Percentiles rank a stretch among this genome's conserved stretches.
phyloP scores from a whole-genome alignment of 176 grass and related monocot genomes.

The Stipa capillata region DNA sequence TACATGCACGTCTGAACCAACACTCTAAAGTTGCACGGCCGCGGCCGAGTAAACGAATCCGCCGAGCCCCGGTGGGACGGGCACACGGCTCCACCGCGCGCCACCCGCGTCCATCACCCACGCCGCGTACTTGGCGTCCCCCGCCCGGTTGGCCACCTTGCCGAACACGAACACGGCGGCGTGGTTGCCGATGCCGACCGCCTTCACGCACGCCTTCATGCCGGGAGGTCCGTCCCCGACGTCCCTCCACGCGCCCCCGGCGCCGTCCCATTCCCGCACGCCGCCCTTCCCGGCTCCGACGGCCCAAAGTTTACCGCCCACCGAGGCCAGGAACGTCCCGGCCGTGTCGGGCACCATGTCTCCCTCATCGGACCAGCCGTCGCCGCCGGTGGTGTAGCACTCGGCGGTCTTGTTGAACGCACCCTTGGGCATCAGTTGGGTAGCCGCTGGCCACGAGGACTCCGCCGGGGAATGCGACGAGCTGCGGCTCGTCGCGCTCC shows the following conservation, averaged over 20 bases:
- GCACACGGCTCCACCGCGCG: conserved; percentile 22
- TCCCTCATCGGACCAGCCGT: conserved; percentile 25
- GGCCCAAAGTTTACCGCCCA: conserved; percentile 32
- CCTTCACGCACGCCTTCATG: conserved; percentile 30
- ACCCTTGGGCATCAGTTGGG: conserved; percentile 44
- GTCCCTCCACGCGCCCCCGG: conserved; percentile 22
- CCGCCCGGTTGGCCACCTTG: background rate
- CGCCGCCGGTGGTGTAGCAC: conserved; percentile 12
- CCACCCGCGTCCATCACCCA: conserved; percentile 27
- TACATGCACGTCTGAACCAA: background rate
- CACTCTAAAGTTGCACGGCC: conserved; percentile 18
- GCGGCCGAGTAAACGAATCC: conserved; percentile 39
- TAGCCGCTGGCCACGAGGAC: conserved; percentile 50
- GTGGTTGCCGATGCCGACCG: background rate
- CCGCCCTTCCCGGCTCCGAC: conserved; percentile 15
- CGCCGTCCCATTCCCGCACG: conserved; percentile 38
- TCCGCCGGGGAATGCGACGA: background rate
- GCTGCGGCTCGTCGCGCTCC: conserved; percentile 63
- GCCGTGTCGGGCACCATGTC: conserved; percentile 3
- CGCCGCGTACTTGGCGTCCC: background rate
- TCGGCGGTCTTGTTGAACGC: conserved; percentile 38
- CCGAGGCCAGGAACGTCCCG: conserved; percentile 17
- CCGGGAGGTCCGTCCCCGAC: conserved; percentile 32
- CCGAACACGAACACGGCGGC: conserved; percentile 20
- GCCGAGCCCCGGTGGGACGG: conserved; percentile 22